Evolutionary conservation across 352 stramenopile species (phyloP).

Genomic region (Globisporangium paddicum): DNA sequence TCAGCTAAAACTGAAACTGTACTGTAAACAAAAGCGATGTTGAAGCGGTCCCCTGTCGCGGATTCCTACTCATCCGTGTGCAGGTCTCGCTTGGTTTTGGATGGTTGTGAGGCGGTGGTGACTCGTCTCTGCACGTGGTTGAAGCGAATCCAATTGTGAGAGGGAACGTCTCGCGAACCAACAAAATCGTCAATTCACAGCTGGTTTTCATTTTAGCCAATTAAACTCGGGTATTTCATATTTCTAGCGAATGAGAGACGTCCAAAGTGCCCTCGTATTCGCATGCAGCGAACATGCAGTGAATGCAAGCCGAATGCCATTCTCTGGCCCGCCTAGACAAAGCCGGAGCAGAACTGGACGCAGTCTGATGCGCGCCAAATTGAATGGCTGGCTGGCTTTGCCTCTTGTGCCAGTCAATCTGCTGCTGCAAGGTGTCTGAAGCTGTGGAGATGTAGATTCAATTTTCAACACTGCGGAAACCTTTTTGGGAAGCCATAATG

Average conservation of each 20-base stretch:
- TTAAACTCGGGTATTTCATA: not conserved
- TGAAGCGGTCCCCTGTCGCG: conserved; percentile 1
- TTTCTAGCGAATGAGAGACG: not conserved
- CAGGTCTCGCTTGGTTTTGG: not conserved
- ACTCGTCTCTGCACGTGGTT: conserved; percentile 26
- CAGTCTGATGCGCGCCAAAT: not conserved
- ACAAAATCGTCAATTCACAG: conserved; percentile 4
- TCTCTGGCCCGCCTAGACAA: conserved; percentile 7
- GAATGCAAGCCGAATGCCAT: conserved; percentile 11
- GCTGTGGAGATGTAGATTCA: too few relatives aligned
- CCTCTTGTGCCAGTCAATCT: not conserved
- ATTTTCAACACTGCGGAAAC: too few relatives aligned
- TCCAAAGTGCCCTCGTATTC: not conserved
- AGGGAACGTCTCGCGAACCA: conserved; percentile 6
- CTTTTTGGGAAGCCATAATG: too few relatives aligned
- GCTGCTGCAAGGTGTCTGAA: too few relatives aligned
- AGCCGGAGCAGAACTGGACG: conserved; percentile 19
- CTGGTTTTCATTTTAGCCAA: not conserved
- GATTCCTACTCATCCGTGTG: not conserved
- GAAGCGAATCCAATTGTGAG: conserved; percentile 20
- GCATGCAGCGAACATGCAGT: conserved; percentile 15
- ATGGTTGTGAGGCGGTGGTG: not conserved
- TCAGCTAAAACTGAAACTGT: not conserved
- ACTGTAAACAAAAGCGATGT: not conserved
- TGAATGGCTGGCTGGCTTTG: not conserved